Evolutionary conservation across 192 early-diverging fungal species (phyloP).

Genomic region (Phlyctochytrium bullatum): DNA sequence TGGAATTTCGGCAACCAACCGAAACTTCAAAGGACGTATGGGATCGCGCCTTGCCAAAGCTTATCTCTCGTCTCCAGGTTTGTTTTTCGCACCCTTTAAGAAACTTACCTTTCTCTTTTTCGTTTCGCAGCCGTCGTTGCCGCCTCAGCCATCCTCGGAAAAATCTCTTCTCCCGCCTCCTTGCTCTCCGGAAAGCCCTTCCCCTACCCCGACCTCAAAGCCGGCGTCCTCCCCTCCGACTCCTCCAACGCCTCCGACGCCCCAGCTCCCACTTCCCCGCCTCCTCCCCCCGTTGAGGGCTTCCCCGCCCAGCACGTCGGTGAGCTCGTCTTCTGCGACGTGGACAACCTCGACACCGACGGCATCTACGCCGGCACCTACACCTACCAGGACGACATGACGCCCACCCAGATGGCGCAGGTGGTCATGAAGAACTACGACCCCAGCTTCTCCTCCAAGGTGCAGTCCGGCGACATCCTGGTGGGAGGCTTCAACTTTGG

Average conservation of each 20-base stretch:
- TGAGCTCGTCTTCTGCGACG: slow-evolving; percentile 83
- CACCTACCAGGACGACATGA: slow-evolving; percentile 96
- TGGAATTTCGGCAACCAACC: slow-evolving; percentile 97
- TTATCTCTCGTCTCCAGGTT: slow-evolving; percentile 87
- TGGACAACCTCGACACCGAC: slow-evolving; percentile 98
- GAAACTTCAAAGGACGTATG: slow-evolving; percentile 99
- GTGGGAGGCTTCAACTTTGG: slow-evolving; percentile 97
- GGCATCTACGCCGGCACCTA: slow-evolving; percentile 99
- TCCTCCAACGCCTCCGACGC: slow-evolving; percentile 26
- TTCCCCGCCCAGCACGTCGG: slow-evolving; percentile 77
- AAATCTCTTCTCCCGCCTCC: slow-evolving; percentile 61
- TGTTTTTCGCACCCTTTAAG: slow-evolving; percentile 10
- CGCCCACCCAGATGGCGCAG: slow-evolving; percentile 82
- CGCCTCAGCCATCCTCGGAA: slow-evolving; percentile 85
- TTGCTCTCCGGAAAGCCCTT: slow-evolving; percentile 4
- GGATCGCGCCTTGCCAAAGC: slow-evolving; percentile 88
- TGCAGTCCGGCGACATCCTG: slow-evolving; percentile 76
- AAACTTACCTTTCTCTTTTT: slow-evolving; percentile 5
- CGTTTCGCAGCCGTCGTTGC: slow-evolving; percentile 76
- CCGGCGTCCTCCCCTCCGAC: neutral
- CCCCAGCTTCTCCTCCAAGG: slow-evolving; percentile 70
- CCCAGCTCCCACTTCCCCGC: neutral
- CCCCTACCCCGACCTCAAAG: neutral
- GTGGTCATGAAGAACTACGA: slow-evolving; percentile 99
- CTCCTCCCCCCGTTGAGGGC: slow-evolving; percentile 48